Percentiles rank a stretch among this genome's conserved stretches.
These are phyloP conservation scores for Fusarium stilboides DNA, from an alignment of 2,329 filamentous ascomycete species.

Conservation along the genomic window DNA sequence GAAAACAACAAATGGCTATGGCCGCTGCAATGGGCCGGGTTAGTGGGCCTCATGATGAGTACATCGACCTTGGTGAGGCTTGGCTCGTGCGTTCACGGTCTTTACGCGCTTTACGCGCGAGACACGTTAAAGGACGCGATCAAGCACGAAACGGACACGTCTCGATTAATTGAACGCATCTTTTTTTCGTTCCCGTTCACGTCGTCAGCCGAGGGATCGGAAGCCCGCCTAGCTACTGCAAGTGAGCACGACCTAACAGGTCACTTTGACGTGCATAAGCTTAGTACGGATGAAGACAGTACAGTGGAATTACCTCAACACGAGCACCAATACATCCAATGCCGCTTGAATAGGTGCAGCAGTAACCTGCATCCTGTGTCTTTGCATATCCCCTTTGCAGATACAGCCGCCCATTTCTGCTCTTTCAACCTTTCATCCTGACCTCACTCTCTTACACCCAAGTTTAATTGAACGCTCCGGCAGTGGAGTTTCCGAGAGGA, in stretches of 20 bases:
- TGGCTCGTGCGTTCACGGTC: constrained; percentile 43
- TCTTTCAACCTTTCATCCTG: constrained; percentile 12
- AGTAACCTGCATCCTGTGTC: constrained; percentile 11
- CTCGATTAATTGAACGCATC: constrained; percentile 55
- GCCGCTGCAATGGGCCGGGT: constrained; percentile 21
- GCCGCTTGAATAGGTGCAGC: constrained; percentile 24
- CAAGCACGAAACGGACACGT: constrained; percentile 64
- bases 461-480: constrained; percentile 23
- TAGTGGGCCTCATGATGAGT: constrained; percentile 21
- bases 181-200: constrained; percentile 28
- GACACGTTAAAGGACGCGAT: constrained; percentile 55
- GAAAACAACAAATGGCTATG: constrained; percentile 17
- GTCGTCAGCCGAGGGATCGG: constrained; percentile 29
- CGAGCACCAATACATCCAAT: constrained; percentile 15
- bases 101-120: constrained; percentile 46
- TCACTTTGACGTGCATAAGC: constrained; percentile 44
- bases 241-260: constrained; percentile 45
- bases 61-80: constrained; percentile 1
- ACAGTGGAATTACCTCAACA: constrained; percentile 11
- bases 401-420: background rate
- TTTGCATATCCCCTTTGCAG: background rate
- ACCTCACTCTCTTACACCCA: background rate
- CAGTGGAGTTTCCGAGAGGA: constrained; percentile 1
- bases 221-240: constrained; percentile 23
- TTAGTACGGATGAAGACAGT: constrained; percentile 13